Percentiles rank a stretch among this genome's conserved stretches.
These are phyloP conservation scores for Pascua guehoae DNA, from an alignment of 1,284 basidiomycete genomes.

Conservation along the genomic window DNA sequence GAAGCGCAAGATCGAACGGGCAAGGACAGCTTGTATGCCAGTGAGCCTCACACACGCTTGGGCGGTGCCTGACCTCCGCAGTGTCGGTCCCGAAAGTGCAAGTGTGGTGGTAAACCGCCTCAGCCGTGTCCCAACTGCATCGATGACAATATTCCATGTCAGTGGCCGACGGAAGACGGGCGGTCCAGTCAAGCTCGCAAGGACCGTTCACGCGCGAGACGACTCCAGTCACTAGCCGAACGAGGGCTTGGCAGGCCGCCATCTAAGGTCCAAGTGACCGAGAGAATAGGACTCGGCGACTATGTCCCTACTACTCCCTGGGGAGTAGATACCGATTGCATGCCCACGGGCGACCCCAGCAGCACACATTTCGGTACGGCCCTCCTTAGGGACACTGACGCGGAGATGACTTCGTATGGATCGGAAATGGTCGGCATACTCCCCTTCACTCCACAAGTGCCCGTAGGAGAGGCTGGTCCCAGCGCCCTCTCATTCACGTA, in stretches of 20 bases:
- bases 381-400: too few species aligned
- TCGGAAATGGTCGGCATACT: too few species aligned
- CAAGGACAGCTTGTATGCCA: slow-evolving; percentile 10
- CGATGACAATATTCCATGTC: slow-evolving; percentile 18
- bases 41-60: background rate
- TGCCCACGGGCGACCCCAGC: too few species aligned
- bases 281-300: background rate
- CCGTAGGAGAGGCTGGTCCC: too few species aligned
- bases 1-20: slow-evolving; percentile 4
- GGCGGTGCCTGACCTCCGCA: slow-evolving; percentile 10
- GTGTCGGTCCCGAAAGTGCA: slow-evolving; percentile 28
- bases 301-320: background rate
- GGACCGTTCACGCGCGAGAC: slow-evolving; percentile 4
- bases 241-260: slow-evolving; percentile 5
- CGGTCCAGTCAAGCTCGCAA: slow-evolving; percentile 17
- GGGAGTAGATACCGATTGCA: too few species aligned
- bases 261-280: background rate
- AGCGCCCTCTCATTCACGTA: too few species aligned
- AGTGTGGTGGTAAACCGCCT: slow-evolving; percentile 26
- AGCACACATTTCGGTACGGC: too few species aligned
- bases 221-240: slow-evolving; percentile 1
- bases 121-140: slow-evolving; percentile 28
- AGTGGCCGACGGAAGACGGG: slow-evolving; percentile 11
- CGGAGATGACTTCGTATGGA: too few species aligned
- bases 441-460: too few species aligned